These are phyloP conservation scores for Arctostaphylos glauca DNA, from an alignment of 148 eudicot genomes.

Conservation along the genomic window DNA sequence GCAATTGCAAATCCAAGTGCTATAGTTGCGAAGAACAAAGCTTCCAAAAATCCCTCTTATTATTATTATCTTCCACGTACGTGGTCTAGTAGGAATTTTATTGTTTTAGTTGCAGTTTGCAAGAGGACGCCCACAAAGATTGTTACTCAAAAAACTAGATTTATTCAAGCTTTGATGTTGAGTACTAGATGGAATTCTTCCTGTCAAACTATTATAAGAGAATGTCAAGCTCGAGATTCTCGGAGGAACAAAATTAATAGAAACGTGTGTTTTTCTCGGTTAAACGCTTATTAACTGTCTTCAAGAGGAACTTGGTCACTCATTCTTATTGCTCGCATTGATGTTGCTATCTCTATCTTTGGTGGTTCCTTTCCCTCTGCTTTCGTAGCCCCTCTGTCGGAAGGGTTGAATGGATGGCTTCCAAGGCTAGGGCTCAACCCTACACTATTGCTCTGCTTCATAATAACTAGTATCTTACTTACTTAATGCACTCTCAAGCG, in stretches of 20 bases:
- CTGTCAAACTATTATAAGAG: neutral
- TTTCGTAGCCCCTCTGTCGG: too few relatives aligned
- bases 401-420: too few relatives aligned
- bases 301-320: too few relatives aligned
- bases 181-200: neutral
- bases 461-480: too few relatives aligned
- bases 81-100: neutral
- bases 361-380: too few relatives aligned
- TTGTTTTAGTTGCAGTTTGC: neutral
- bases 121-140: slow-evolving; percentile 23
- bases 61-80: neutral
- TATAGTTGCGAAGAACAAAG: neutral
- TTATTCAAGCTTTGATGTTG: neutral
- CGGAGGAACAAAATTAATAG: neutral
- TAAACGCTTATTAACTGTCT: too few relatives aligned
- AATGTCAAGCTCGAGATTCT: neutral
- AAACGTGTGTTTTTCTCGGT: too few relatives aligned
- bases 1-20: slow-evolving; percentile 9
- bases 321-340: too few relatives aligned
- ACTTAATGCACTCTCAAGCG: too few relatives aligned
- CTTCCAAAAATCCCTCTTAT: neutral
- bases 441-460: too few relatives aligned
- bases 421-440: too few relatives aligned
- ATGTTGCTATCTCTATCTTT: too few relatives aligned
- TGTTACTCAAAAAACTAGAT: slow-evolving; percentile 17